These are phyloP conservation scores for Nothophytophthora sp. DNA, from an alignment of 352 stramenopile species.

Conservation along the genomic window DNA sequence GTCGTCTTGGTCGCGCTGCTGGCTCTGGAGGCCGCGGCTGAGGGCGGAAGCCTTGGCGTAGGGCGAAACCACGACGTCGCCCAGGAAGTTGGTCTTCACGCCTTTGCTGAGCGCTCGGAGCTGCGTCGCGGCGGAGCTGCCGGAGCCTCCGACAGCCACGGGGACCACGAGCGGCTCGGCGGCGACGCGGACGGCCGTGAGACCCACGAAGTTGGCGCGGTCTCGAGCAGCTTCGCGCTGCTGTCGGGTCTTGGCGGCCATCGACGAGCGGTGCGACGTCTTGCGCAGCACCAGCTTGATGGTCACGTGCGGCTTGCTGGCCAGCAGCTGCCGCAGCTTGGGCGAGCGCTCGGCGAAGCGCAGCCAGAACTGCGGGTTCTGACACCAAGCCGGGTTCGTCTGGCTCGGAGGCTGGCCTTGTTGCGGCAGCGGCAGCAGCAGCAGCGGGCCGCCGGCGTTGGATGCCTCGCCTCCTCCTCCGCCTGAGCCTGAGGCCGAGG, in stretches of 20 bases:
- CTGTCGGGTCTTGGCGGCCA: slow-evolving; percentile 40
- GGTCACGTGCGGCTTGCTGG: slow-evolving; percentile 45
- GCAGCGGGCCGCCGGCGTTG: slow-evolving; percentile 76
- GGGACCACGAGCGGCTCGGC: slow-evolving; percentile 4
- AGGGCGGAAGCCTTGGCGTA: slow-evolving; percentile 35
- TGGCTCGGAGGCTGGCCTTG: slow-evolving; percentile 38
- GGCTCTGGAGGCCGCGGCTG: slow-evolving; percentile 23
- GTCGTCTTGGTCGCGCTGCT: slow-evolving; percentile 11
- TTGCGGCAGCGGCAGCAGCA: slow-evolving; percentile 29
- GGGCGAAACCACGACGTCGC: slow-evolving; percentile 55
- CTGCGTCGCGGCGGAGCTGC: slow-evolving; percentile 29
- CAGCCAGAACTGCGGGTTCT: slow-evolving; percentile 92
- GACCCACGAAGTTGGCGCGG: slow-evolving; percentile 56
- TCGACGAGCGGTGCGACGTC: slow-evolving; percentile 52
- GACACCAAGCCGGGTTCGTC: slow-evolving; percentile 73
- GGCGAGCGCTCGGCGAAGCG: slow-evolving; percentile 38
- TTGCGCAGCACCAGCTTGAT: slow-evolving; percentile 77
- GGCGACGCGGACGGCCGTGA: slow-evolving; percentile 50
- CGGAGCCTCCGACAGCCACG: slow-evolving; percentile 13
- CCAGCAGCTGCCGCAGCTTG: slow-evolving; percentile 23
- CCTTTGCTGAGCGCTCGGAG: slow-evolving; percentile 45
- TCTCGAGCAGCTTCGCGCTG: slow-evolving; percentile 64
- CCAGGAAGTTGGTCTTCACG: slow-evolving; percentile 74
- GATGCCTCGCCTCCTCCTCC: slow-evolving; percentile 47
- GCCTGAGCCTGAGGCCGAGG: slow-evolving; percentile 28